phyloP scores from a whole-genome alignment of 768 basidiomycete genomes.

The Tubosaeta brunneosetosa region DNA sequence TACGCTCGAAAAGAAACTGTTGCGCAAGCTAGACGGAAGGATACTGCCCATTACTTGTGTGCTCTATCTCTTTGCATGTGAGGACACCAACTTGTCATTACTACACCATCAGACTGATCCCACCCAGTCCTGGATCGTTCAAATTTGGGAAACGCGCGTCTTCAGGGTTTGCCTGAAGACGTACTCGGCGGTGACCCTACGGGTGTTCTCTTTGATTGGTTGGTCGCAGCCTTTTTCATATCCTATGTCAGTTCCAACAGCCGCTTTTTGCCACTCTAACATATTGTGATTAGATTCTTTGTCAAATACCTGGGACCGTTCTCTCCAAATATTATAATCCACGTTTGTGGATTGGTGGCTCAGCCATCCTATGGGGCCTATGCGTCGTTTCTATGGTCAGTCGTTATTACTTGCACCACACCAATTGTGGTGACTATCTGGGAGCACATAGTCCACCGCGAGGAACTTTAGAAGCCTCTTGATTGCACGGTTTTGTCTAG shows the following conservation, averaged over 20 bases:
- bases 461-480: slow-evolving; percentile 28
- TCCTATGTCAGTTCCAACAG: slow-evolving; percentile 52
- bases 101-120: background rate
- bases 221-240: slow-evolving; percentile 74
- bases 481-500: slow-evolving; percentile 29
- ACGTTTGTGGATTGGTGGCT: slow-evolving; percentile 63
- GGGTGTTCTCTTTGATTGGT: slow-evolving; percentile 70
- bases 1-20: slow-evolving; percentile 46
- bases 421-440: background rate
- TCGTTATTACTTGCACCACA: background rate
- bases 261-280: slow-evolving; percentile 1
- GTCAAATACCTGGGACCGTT: slow-evolving; percentile 64
- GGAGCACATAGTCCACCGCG: slow-evolving; percentile 21
- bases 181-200: slow-evolving; percentile 63
- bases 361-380: slow-evolving; percentile 69
- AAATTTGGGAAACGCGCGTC: slow-evolving; percentile 74
- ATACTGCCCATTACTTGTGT: slow-evolving; percentile 70
- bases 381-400: slow-evolving; percentile 67
- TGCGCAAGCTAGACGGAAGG: slow-evolving; percentile 60
- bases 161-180: slow-evolving; percentile 66
- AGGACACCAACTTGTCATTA: slow-evolving; percentile 25
- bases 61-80: slow-evolving; percentile 73
- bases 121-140: slow-evolving; percentile 59
- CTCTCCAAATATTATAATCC: slow-evolving; percentile 65
- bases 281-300: slow-evolving; percentile 48